Conservation (phyloP, 441 rosid species). For the Biscutella laevigata region DNA sequence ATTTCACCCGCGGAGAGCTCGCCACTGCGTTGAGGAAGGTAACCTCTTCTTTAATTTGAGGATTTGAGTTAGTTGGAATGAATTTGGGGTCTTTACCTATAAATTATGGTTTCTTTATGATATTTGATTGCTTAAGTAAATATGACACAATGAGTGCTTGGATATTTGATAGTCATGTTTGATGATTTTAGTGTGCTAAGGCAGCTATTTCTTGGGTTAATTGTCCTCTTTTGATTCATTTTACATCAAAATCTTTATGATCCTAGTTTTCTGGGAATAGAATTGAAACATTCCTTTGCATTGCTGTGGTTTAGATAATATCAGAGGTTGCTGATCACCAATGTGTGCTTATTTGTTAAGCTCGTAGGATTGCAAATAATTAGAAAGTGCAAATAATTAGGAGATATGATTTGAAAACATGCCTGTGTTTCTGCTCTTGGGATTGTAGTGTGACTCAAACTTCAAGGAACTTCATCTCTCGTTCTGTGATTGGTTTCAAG, state of each 20-base stretch:
- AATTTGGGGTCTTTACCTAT: too few species aligned
- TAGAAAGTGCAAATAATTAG: too few species aligned
- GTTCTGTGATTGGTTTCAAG: background rate
- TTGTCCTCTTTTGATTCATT: background rate
- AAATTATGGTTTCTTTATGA: too few species aligned
- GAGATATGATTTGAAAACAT: background rate
- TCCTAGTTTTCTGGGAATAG: background rate
- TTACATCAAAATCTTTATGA: background rate
- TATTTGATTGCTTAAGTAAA: too few species aligned
- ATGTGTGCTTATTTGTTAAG: background rate
- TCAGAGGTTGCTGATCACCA: background rate
- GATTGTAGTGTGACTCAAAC: background rate
- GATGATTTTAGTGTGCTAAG: background rate
- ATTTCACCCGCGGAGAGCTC: conserved; percentile 86
- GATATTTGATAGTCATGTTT: background rate
- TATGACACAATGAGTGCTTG: too few species aligned
- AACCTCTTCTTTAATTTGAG: too few species aligned
- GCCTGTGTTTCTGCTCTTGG: background rate
- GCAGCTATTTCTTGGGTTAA: too few species aligned
- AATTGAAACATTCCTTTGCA: background rate
- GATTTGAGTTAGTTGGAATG: too few species aligned
- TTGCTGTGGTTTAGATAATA: background rate
- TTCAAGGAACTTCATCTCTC: background rate
- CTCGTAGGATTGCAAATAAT: too few species aligned
- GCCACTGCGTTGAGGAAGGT: conserved; percentile 95